A percentile compares a stretch with the other conserved stretches of the same genome.
These are phyloP conservation scores for Monoraphidium neglectum DNA, from an alignment of 139 green algal species.

Conservation along the genomic window DNA sequence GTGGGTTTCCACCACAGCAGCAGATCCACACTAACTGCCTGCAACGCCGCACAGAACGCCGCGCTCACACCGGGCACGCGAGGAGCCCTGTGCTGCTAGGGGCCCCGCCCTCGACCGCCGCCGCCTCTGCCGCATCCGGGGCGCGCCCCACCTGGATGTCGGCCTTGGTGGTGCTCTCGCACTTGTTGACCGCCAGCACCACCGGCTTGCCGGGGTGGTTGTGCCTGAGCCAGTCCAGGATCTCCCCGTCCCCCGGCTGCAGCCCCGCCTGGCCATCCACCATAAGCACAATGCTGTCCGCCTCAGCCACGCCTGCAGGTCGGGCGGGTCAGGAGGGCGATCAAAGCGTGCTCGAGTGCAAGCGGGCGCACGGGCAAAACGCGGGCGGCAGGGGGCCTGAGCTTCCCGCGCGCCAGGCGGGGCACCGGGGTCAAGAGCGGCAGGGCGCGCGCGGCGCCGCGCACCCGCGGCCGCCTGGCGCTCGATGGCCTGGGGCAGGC, in stretches of 20 bases:
- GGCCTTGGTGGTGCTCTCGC: conserved; percentile 81
- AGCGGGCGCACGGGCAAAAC: too few species aligned
- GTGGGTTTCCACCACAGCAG: too few species aligned
- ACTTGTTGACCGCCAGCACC: conserved; percentile 98
- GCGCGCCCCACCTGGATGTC: conserved; percentile 62
- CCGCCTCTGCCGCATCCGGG: too few species aligned
- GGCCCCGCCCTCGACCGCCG: too few species aligned
- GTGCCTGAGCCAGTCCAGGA: conserved; percentile 87
- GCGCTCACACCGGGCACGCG: not conserved
- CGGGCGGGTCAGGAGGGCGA: too few species aligned
- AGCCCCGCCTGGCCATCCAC: conserved; percentile 89
- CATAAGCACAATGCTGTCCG: conserved; percentile 85
- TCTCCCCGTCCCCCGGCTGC: conserved; percentile 83
- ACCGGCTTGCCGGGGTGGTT: conserved; percentile 79
- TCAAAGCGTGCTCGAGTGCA: too few species aligned
- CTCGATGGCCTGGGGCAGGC: conserved; percentile 84
- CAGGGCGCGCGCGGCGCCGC: not conserved
- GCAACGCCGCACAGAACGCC: not conserved
- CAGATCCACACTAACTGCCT: too few species aligned
- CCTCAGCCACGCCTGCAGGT: conserved; percentile 89
- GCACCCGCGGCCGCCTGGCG: conserved; percentile 81
- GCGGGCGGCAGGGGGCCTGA: too few species aligned
- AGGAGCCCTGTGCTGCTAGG: too few species aligned
- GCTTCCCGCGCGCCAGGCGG: too few species aligned
- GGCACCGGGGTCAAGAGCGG: too few species aligned